Percentiles rank a stretch among this genome's conserved stretches.
Evolutionary conservation across 2,329 filamentous ascomycete genomes (phyloP).

Genomic region (Thelonectria blattea): DNA sequence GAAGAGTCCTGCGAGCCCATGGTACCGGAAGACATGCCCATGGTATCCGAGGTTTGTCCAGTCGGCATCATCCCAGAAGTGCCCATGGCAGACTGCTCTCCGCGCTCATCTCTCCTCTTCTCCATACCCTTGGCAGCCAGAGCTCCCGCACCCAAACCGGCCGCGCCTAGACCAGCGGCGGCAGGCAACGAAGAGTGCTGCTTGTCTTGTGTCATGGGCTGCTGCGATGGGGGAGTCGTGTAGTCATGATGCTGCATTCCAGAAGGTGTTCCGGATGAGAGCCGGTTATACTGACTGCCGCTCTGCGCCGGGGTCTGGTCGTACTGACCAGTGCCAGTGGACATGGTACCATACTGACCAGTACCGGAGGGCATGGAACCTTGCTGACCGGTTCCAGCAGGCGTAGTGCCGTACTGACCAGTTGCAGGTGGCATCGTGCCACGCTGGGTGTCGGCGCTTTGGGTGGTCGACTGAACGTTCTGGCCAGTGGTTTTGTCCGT

Average conservation of each 20-base stretch:
- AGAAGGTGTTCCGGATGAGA: not conserved
- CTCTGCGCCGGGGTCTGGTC: not conserved
- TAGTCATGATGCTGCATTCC: not conserved
- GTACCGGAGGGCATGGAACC: not conserved
- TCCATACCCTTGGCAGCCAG: not conserved
- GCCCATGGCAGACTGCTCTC: not conserved
- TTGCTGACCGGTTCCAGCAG: not conserved
- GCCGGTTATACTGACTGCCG: not conserved
- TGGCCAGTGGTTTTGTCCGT: not conserved
- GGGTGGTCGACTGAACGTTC: not conserved
- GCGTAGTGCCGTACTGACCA: not conserved
- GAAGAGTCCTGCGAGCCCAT: not conserved
- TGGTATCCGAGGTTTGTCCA: not conserved
- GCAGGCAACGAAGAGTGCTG: not conserved
- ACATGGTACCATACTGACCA: not conserved
- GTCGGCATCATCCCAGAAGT: not conserved
- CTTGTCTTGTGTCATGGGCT: not conserved
- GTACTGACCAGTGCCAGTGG: not conserved
- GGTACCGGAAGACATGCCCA: not conserved
- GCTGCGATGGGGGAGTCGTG: not conserved
- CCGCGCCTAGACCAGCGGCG: constrained; percentile 19
- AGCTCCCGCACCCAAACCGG: constrained; percentile 6
- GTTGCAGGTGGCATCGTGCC: not conserved
- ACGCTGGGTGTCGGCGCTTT: not conserved
- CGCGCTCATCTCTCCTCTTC: not conserved